Conservation (phyloP, 371 early-diverging fungal species). For the Lichtheimia hyalospora region DNA sequence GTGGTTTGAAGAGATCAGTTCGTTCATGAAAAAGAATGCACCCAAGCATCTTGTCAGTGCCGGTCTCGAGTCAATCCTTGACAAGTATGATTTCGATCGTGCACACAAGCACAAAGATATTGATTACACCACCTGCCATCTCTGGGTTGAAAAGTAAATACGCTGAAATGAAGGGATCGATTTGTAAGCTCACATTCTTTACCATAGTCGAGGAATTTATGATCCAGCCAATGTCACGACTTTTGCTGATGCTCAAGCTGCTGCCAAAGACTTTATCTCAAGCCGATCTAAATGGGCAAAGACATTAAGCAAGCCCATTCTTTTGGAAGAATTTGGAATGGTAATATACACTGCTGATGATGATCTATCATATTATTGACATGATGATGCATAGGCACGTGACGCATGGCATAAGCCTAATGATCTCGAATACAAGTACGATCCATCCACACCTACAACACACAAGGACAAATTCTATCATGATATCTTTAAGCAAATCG, state of each 20-base stretch:
- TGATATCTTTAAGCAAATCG: constrained; percentile 35
- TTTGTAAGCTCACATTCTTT: no score
- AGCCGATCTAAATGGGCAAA: constrained; percentile 40
- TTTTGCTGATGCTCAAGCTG: constrained; percentile 22
- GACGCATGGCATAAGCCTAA: constrained; percentile 41
- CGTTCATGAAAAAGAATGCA: constrained; percentile 46
- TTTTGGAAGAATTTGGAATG: constrained; percentile 62
- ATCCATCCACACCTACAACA: constrained; percentile 40
- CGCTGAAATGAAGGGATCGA: background rate
- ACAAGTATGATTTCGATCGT: constrained; percentile 43
- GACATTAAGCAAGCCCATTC: constrained; percentile 45
- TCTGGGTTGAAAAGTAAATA: constrained; percentile 60
- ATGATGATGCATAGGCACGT: constrained; percentile 26
- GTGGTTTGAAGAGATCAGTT: constrained; percentile 49
- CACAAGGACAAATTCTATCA: constrained; percentile 51
- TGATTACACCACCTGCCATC: constrained; percentile 57
- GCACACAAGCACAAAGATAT: constrained; percentile 39
- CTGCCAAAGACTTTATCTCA: constrained; percentile 23
- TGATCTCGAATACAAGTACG: constrained; percentile 32
- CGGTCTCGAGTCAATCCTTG: constrained; percentile 54
- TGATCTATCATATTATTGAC: background rate
- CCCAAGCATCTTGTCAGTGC: constrained; percentile 53
- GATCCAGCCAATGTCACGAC: constrained; percentile 18
- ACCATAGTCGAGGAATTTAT: constrained; percentile 47
- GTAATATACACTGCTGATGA: background rate